These are phyloP conservation scores for Neurospora sp. DNA, from an alignment of 495 filamentous ascomycete species.

Conservation along the genomic window DNA sequence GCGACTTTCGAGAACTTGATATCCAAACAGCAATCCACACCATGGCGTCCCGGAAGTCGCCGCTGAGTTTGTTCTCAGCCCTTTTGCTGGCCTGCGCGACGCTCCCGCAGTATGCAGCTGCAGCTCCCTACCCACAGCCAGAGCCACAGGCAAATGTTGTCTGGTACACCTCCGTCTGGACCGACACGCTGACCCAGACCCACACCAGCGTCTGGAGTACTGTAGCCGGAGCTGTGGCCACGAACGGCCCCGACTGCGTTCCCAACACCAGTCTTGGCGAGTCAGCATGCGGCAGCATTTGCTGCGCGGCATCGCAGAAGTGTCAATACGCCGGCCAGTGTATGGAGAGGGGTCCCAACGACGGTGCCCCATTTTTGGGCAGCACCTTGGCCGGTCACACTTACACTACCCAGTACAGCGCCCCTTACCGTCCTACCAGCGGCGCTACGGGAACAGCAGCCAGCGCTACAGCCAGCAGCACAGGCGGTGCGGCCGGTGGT, in stretches of 20 bases:
- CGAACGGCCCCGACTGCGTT: slow-evolving; percentile 44
- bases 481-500: slow-evolving; percentile 31
- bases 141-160: slow-evolving; percentile 26
- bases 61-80: slow-evolving; percentile 12
- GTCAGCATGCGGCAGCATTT: slow-evolving; percentile 59
- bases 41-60: slow-evolving; percentile 5
- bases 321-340: slow-evolving; percentile 48
- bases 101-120: slow-evolving; percentile 23
- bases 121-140: slow-evolving; percentile 31
- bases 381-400: slow-evolving; percentile 21
- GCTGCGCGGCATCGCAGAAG: slow-evolving; percentile 63
- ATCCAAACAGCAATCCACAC: neutral
- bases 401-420: slow-evolving; percentile 40
- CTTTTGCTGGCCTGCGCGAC: slow-evolving; percentile 17
- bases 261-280: slow-evolving; percentile 43
- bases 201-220: slow-evolving; percentile 56
- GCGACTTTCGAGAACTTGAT: neutral
- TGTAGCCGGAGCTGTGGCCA: slow-evolving; percentile 26
- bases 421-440: slow-evolving; percentile 63
- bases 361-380: slow-evolving; percentile 19
- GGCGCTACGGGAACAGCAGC: slow-evolving; percentile 30
- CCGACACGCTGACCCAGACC: slow-evolving; percentile 59
- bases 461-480: slow-evolving; percentile 32
- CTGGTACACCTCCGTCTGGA: slow-evolving; percentile 50
- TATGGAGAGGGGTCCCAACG: slow-evolving; percentile 7